Percentiles rank a stretch among this genome's conserved stretches.
These are phyloP conservation scores for Ilex asprella DNA, from an alignment of 257 asterid species.

Conservation along the genomic window DNA sequence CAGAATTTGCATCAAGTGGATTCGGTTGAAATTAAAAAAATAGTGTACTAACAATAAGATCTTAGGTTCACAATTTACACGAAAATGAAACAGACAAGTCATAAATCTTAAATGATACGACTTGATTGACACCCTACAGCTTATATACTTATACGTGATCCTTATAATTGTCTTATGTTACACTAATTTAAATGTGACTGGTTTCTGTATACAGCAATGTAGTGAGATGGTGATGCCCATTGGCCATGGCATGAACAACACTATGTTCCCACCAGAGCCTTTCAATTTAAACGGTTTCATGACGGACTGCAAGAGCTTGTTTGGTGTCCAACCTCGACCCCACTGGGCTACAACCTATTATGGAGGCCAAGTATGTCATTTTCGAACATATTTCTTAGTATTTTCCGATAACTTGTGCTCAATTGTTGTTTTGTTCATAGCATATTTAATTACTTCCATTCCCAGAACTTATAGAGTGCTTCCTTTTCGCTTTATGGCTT, in stretches of 20 bases:
- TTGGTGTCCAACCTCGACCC: not conserved
- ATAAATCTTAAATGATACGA: no score
- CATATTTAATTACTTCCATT: no score
- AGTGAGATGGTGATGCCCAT: slow-evolving; percentile 1
- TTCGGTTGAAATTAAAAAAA: no score
- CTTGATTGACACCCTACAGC: no score
- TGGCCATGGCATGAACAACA: not conserved
- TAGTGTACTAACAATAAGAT: no score
- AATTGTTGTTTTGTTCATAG: not conserved
- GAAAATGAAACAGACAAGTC: no score
- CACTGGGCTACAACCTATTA: not conserved
- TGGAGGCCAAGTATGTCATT: slow-evolving; percentile 5
- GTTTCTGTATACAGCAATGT: not conserved
- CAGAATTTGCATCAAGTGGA: no score
- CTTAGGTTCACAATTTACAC: no score
- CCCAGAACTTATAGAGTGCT: not conserved
- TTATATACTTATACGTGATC: no score
- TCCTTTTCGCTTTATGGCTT: not conserved
- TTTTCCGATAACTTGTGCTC: not conserved
- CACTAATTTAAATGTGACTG: not conserved
- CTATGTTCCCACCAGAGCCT: not conserved
- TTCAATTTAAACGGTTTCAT: not conserved
- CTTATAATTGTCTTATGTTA: no score
- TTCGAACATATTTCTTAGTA: not conserved
- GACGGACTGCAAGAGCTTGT: not conserved